Percentiles rank a stretch among this genome's conserved stretches.
Conservation (phyloP, 225 moss, liverwort and hornwort species). For the Straminergon stramineum region DNA sequence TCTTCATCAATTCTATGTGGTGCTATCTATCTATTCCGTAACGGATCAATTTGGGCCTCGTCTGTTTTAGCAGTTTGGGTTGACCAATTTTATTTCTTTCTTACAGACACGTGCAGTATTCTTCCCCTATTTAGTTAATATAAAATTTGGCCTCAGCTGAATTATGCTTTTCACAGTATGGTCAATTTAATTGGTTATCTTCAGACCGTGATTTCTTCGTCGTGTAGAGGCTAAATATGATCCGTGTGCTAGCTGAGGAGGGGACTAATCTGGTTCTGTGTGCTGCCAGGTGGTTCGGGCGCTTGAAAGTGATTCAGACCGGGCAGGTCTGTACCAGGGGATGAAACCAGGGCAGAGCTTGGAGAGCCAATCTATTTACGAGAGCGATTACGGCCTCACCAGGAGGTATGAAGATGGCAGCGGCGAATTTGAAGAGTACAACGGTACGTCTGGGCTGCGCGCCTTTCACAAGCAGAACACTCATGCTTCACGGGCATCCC, state of each 20-base stretch:
- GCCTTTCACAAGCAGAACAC: slow-evolving; percentile 13
- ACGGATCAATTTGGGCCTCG: too few species aligned
- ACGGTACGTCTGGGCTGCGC: slow-evolving; percentile 18
- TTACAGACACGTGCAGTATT: background rate
- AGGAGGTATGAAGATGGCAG: slow-evolving; percentile 1
- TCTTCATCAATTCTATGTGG: background rate
- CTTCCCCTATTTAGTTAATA: too few species aligned
- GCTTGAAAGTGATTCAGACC: slow-evolving; percentile 59
- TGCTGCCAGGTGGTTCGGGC: slow-evolving; percentile 54
- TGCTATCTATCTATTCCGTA: background rate
- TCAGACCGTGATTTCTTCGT: background rate
- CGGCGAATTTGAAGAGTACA: slow-evolving; percentile 57
- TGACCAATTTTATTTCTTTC: background rate
- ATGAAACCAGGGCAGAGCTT: slow-evolving; percentile 61
- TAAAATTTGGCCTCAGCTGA: background rate
- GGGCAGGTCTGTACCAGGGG: slow-evolving; percentile 63
- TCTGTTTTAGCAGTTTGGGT: background rate
- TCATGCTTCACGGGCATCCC: slow-evolving; percentile 12
- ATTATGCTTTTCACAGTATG: background rate
- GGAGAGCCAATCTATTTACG: slow-evolving; percentile 21
- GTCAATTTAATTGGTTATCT: background rate
- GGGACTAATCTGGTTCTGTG: background rate
- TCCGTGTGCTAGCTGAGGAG: background rate
- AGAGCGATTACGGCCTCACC: slow-evolving; percentile 13
- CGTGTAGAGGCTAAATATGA: background rate